These are phyloP conservation scores for Neobulgaria alba DNA, from an alignment of 2,329 filamentous ascomycete genomes.

Conservation along the genomic window DNA sequence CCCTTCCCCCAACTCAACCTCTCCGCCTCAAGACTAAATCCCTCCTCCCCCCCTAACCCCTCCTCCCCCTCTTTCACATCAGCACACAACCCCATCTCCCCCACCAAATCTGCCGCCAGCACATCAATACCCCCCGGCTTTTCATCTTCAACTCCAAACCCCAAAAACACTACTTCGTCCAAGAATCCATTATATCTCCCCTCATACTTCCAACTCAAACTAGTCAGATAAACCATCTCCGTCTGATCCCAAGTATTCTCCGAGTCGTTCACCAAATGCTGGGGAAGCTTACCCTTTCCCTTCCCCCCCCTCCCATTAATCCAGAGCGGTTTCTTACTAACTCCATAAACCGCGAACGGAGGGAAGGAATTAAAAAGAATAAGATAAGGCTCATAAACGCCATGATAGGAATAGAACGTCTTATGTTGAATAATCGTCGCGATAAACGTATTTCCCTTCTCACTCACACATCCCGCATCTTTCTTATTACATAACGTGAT, in stretches of 20 bases:
- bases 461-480: constrained; percentile 36
- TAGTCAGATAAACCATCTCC: constrained; percentile 51
- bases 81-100: constrained; percentile 32
- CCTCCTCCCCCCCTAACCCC: not conserved
- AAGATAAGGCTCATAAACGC: constrained; percentile 47
- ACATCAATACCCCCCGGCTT: constrained; percentile 43
- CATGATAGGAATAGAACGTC: constrained; percentile 38
- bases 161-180: constrained; percentile 46
- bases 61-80: not conserved
- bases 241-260: constrained; percentile 28
- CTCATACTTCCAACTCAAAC: constrained; percentile 43
- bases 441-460: constrained; percentile 44
- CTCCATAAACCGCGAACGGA: constrained; percentile 42
- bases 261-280: constrained; percentile 1
- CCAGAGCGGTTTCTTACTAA: constrained; percentile 45
- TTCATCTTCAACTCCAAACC: constrained; percentile 48
- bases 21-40: not conserved
- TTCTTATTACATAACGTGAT: constrained; percentile 44
- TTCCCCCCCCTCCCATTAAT: constrained; percentile 39
- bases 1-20: too few relatives aligned
- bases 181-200: constrained; percentile 46
- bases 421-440: constrained; percentile 49
- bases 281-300: constrained; percentile 19
- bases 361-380: constrained; percentile 40
- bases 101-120: constrained; percentile 39